A percentile compares a stretch with the other conserved stretches of the same genome.
phyloP scores from a whole-genome alignment of 1,284 basidiomycete species.

The Inonotus obliquus region DNA sequence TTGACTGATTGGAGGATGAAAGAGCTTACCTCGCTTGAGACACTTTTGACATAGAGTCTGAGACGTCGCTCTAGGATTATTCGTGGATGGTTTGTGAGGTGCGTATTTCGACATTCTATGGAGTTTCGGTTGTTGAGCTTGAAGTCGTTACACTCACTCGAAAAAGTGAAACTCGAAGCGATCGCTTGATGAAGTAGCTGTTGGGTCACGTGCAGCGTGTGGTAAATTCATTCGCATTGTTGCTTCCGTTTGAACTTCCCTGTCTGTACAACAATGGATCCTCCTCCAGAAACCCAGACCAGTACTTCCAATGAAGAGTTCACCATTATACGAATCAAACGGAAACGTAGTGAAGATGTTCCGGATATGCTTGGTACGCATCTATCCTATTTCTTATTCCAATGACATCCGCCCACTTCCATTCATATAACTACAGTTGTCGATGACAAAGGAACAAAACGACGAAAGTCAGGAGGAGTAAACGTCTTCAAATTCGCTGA shows the following conservation, averaged over 20 bases:
- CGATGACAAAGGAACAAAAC: slow-evolving; percentile 46
- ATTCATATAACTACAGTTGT: slow-evolving; percentile 43
- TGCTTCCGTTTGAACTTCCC: too few relatives aligned
- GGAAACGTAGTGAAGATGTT: slow-evolving; percentile 74
- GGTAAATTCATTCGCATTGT: neutral
- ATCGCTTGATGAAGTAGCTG: too few relatives aligned
- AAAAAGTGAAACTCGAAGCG: too few relatives aligned
- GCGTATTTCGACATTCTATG: slow-evolving; percentile 70
- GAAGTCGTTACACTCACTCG: too few relatives aligned
- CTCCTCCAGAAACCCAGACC: neutral
- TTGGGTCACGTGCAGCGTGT: neutral
- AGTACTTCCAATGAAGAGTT: slow-evolving; percentile 27
- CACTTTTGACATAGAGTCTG: slow-evolving; percentile 79
- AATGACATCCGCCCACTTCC: too few relatives aligned
- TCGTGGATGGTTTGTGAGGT: slow-evolving; percentile 58
- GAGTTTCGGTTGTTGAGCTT: too few relatives aligned
- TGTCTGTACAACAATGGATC: neutral
- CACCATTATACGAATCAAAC: slow-evolving; percentile 73
- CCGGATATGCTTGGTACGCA: slow-evolving; percentile 66
- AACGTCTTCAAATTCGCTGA: slow-evolving; percentile 74
- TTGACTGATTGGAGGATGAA: neutral
- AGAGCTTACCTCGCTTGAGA: slow-evolving; percentile 56
- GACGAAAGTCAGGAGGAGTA: slow-evolving; percentile 40
- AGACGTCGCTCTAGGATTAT: slow-evolving; percentile 54
- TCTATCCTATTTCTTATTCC: slow-evolving; percentile 18